Evolutionary conservation across 2,329 filamentous ascomycete genomes (phyloP), one percentile per base, ranked within the genome.

Genomic region (Cytospora paraplurivora): DNA sequence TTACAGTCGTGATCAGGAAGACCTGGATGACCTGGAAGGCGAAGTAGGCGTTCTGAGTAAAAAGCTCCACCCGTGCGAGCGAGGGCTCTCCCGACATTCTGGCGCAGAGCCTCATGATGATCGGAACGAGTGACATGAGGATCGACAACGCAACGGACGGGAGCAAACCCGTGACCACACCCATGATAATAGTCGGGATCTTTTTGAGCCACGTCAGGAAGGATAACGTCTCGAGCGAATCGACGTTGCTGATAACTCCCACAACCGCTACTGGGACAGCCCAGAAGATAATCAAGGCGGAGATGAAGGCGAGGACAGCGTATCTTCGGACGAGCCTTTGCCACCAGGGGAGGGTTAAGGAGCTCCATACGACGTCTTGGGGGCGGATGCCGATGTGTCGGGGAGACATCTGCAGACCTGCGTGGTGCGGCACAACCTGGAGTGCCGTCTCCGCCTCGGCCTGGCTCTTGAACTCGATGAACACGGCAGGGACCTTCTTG

Each of bases 31-130:
- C 87, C 75, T 95, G 92, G 78, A 96, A 96, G 53, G 85, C 86
- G 72, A 97, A 99, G 81, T 96, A 98, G 69, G 87, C 90, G 71
- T 93, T 95, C 73, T 98, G 92, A 0, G 92, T 93, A 64, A 92
- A 93, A 10, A 98, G 80, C 75, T 99, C 95, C 17, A 96, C 88
- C 12, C 89, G 84, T 1, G 92, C 89, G 7, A 86, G 76, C 0
- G 92, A 95, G 1, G 93, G 92, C 66, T 91, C 91, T 62, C 95
- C 95, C 52, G 91, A 84, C 41, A 91, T 76, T 73, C 87, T 93
- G 67, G 93, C 93, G 74, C 92, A 90, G 56, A 91, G 85, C 77
- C 93, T 86, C 73, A 97, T 89, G 67, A 98, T 82, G 63, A 92
- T 84, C 6, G 92, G 95, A 7, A 98, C 85, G 52, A 96, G 79